Conservation (phyloP, 1,284 basidiomycete genomes). For the Leccinum griseonigrum region DNA sequence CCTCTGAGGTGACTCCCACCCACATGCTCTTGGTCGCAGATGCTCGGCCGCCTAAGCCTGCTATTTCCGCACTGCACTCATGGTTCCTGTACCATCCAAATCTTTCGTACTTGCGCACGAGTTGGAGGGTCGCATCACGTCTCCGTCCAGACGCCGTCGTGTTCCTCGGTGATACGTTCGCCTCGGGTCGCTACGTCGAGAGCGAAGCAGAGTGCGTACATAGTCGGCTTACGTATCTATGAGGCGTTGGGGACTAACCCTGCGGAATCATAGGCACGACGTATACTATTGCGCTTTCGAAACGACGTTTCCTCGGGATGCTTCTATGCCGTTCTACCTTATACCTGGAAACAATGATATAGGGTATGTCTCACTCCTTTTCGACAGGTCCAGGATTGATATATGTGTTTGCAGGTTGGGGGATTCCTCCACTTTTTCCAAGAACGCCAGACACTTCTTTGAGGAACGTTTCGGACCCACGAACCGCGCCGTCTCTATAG, state of each 20-base stretch:
- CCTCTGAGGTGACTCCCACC: conserved; percentile 36
- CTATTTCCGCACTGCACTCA: conserved; percentile 51
- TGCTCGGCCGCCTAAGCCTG: conserved; percentile 74
- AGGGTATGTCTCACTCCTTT: conserved; percentile 44
- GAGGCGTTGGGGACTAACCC: background rate
- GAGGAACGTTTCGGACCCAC: conserved; percentile 62
- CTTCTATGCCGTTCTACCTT: conserved; percentile 53
- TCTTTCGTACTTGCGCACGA: conserved; percentile 78
- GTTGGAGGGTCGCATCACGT: conserved; percentile 70
- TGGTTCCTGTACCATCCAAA: conserved; percentile 37
- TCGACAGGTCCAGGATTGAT: background rate
- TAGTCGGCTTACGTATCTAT: conserved; percentile 29
- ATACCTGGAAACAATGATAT: conserved; percentile 90
- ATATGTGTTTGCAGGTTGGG: conserved; percentile 48
- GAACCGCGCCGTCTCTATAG: conserved; percentile 52
- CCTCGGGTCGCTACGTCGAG: conserved; percentile 69
- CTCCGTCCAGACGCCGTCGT: conserved; percentile 71
- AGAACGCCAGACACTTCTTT: conserved; percentile 62
- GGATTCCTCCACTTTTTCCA: conserved; percentile 53
- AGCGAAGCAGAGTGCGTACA: conserved; percentile 76
- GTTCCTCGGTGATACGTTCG: conserved; percentile 89
- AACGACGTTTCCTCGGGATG: conserved; percentile 56
- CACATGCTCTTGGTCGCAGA: conserved; percentile 81
- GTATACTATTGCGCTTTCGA: conserved; percentile 63
- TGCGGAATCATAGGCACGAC: conserved; percentile 53